Conservation (phyloP, 2,329 filamentous ascomycete genomes). For the Neoascochyta sp. region DNA sequence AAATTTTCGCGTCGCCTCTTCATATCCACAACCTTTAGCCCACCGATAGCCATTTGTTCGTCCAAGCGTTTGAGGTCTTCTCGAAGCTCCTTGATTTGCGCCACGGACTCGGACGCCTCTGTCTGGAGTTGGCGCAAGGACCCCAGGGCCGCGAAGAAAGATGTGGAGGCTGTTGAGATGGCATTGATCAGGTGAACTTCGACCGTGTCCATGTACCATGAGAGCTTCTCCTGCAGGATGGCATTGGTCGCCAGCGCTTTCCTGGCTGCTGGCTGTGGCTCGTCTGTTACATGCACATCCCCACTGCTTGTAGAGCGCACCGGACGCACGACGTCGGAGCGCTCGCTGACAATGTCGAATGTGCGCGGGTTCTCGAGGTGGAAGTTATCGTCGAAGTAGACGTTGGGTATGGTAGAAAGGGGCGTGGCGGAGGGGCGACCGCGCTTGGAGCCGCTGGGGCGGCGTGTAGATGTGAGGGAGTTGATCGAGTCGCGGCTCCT, state of each 20-base stretch:
- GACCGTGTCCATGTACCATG: conserved; percentile 99
- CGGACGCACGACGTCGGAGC: conserved; percentile 85
- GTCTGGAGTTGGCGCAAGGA: conserved; percentile 86
- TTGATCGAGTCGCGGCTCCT: conserved; percentile 40
- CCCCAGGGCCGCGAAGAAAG: conserved; percentile 91
- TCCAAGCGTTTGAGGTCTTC: conserved; percentile 78
- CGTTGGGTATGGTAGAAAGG: conserved; percentile 81
- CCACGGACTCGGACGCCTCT: conserved; percentile 87
- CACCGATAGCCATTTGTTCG: conserved; percentile 78
- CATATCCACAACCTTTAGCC: conserved; percentile 80
- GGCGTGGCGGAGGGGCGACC: conserved; percentile 72
- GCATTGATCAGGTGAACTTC: conserved; percentile 95
- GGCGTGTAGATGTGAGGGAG: conserved; percentile 41
- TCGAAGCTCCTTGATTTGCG: conserved; percentile 75
- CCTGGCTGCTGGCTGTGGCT: conserved; percentile 56
- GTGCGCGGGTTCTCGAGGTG: conserved; percentile 93
- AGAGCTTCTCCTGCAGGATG: conserved; percentile 94
- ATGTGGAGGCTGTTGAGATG: conserved; percentile 91
- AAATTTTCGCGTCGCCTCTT: conserved; percentile 80
- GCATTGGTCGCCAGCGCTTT: conserved; percentile 94
- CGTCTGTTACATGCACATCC: conserved; percentile 53
- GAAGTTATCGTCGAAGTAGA: conserved; percentile 95
- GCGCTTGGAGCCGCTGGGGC: conserved; percentile 55
- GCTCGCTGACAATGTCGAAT: conserved; percentile 94
- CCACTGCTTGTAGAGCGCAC: conserved; percentile 49